phyloP scores from a whole-genome alignment of 176 grass and related monocot genomes.

The Lolium perenne region DNA sequence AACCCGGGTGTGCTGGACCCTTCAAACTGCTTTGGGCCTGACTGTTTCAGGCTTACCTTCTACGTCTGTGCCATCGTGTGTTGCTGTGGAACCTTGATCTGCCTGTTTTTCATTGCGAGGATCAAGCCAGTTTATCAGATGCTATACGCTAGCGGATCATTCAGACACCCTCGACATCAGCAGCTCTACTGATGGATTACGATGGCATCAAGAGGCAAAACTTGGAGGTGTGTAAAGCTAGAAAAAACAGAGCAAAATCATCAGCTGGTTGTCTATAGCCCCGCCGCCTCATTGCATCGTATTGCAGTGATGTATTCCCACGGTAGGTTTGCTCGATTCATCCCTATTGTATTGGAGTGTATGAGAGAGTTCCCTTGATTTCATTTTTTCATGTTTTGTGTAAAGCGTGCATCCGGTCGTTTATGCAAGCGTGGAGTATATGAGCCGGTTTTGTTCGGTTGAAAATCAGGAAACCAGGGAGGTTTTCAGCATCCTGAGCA shows the following conservation, averaged over 20 bases:
- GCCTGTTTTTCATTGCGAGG: slow-evolving; percentile 70
- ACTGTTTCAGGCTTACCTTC: slow-evolving; percentile 86
- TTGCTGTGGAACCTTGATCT: slow-evolving; percentile 62
- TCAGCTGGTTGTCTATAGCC: background rate
- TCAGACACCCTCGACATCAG: slow-evolving; percentile 74
- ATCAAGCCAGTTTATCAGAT: slow-evolving; percentile 85
- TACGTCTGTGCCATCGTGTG: slow-evolving; percentile 70
- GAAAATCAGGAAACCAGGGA: slow-evolving; percentile 15
- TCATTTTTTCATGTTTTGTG: slow-evolving; percentile 31
- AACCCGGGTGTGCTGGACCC: slow-evolving; percentile 51
- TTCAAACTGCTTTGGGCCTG: slow-evolving; percentile 70
- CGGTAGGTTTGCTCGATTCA: slow-evolving; percentile 4
- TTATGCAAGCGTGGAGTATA: background rate
- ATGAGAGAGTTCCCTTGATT: background rate
- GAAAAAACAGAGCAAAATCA: background rate
- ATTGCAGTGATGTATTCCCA: background rate
- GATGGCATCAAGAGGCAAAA: slow-evolving; percentile 7
- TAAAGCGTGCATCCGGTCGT: background rate
- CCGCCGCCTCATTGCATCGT: background rate
- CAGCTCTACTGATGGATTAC: slow-evolving; percentile 58
- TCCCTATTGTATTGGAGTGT: slow-evolving; percentile 2
- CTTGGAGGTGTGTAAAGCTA: background rate
- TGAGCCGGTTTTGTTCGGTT: slow-evolving; percentile 23
- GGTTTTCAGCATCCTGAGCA: background rate
- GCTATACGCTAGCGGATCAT: slow-evolving; percentile 82